Evolutionary conservation across 2,329 filamentous ascomycete species (phyloP), one percentile per base, ranked within the genome.

Genomic region (Diplodia mutila): DNA sequence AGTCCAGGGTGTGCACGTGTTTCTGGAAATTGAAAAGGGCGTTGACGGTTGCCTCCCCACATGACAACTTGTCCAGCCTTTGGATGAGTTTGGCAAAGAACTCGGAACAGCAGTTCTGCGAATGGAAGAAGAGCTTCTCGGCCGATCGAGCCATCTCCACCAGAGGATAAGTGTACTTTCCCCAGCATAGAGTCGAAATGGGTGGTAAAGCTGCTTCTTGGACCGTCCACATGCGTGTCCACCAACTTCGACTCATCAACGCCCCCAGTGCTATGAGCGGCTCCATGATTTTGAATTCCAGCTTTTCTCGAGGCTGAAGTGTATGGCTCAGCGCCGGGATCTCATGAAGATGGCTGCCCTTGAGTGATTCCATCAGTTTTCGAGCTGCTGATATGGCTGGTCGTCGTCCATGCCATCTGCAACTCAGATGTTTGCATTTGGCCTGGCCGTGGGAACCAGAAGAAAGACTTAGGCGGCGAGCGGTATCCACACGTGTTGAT

Each of bases 181-280:
- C 59, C 4, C 42, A 61, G 12, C 16, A 37, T 0, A 61, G 9
- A 7, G 7, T 32, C 1, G 59, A 32, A 6, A 21, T 2, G 4
- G 39, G 59, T 7, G 59, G 59, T 42, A 61, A 12, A 9, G 21
- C 42, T n/a, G 59, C 59, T 23, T 61, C 59, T 4, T 61, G 42
- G 1, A 61, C 59, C 0, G 59, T 61, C 59, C 42, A 61, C 9
- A 34, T 21, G 1, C 59, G 59, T 11, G 59, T 48, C 59, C 59
- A 61, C 59, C 59, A 61, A 5, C 18, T 61, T 25, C 59, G 39
- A 9, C 21, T 37, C 25, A 61, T 21, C 21, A 61, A 51, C 9
- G 39, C 59, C 2, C 39, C 39, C 21, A 61, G 59, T 12, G 59
- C 59, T 7, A 61, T 12, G 18, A 61, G 16, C 3, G 57, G 39